phyloP scores from a whole-genome alignment of 202 grass and related monocot species.

The Cymbopogon flexuosus region DNA sequence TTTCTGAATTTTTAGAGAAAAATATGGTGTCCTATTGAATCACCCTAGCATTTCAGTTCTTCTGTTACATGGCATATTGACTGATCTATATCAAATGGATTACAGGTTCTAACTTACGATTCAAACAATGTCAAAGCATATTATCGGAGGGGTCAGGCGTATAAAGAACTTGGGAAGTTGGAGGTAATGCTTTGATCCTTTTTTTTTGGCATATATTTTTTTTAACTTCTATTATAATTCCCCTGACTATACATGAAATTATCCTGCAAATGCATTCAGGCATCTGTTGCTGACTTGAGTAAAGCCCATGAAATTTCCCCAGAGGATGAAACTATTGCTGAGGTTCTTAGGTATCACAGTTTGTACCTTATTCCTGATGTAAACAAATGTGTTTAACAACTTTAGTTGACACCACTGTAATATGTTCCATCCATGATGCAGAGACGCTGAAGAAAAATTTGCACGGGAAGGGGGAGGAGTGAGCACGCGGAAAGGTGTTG shows the following conservation, averaged over 20 bases:
- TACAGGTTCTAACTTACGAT: constrained; percentile 70
- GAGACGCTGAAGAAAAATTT: constrained; percentile 51
- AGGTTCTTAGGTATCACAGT: constrained; percentile 53
- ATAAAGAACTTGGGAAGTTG: constrained; percentile 75
- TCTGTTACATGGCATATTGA: constrained; percentile 3
- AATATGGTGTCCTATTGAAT: neutral
- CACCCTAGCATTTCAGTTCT: neutral
- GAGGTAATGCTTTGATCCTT: constrained; percentile 48
- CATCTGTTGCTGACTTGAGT: constrained; percentile 75
- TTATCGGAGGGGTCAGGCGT: constrained; percentile 92
- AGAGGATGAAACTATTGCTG: constrained; percentile 96
- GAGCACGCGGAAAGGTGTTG: constrained; percentile 49
- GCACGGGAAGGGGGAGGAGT: constrained; percentile 34
- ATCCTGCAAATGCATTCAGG: constrained; percentile 50
- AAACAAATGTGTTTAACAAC: neutral
- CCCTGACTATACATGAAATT: neutral
- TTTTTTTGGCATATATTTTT: constrained; percentile 27
- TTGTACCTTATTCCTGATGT: neutral
- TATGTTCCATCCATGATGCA: constrained; percentile 34
- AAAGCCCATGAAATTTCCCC: constrained; percentile 72
- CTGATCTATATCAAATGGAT: constrained; percentile 31
- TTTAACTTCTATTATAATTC: neutral
- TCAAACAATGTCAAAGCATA: constrained; percentile 86
- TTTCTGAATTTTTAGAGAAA: neutral
- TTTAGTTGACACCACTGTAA: constrained; percentile 12